Evolutionary conservation across 2,329 filamentous ascomycete species (phyloP), one percentile per base, ranked within the genome.

Genomic region (Botrytis tulipae): DNA sequence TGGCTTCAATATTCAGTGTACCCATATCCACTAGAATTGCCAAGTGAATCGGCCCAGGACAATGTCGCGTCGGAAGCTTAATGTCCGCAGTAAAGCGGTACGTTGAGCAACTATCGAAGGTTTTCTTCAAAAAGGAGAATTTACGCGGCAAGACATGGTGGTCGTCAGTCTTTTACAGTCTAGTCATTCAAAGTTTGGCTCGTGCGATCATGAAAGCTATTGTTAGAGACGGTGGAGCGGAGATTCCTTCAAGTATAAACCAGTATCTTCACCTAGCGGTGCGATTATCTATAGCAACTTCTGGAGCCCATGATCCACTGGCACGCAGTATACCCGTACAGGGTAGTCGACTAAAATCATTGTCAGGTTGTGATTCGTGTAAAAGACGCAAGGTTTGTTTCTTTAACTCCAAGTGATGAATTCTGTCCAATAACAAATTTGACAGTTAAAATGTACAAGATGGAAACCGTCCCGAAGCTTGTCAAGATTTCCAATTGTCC

Each of bases 21-120:
- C 20, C 22, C 22, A 54, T 54, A n/a, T n/a, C 48, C 25, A 54
- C 25, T 14, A 1, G 25, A 54, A 54, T n/a, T 54, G 6, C 22
- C 48, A n/a, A 51, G 22, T 12, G 22, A n/a, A 51, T 10, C n/a
- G 25, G 48, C 48, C 48, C 48, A n/a, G 25, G 25, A 54, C 48
- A n/a, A 54, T 54, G 12, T 54, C 48, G 48, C 25, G 48, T n/a
- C 25, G 25, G 35, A 37, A 99, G 22, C 20, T 44, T 63, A 7
- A 14, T 46, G n/a, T 63, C n/a, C 18, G 9, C 40, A 32, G 32
- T 29, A 29, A 22, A 16, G 42, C n/a, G 16, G 16, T 44, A 22
- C 25, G 12, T 44, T 46, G 40, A 44, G 8, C 40, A 32, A 44
- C 18, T 25, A 65, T 44, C n/a, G 18, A 32, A 65, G 16, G 40